phyloP scores from a whole-genome alignment of 345 rosid species.

The Citrus glauca region DNA sequence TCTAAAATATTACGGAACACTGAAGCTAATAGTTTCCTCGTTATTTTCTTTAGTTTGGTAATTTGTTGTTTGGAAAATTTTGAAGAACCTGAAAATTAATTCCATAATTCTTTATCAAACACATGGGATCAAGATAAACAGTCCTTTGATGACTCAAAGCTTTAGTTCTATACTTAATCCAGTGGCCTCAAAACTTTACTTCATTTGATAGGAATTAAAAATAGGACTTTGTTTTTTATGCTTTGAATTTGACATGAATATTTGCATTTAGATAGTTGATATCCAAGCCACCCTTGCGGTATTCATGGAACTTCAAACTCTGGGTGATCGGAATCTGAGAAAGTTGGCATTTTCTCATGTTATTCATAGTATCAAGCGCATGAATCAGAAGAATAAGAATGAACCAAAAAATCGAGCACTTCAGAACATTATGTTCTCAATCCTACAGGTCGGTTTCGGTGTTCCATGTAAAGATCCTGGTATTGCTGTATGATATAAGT shows the following conservation, averaged over 20 bases:
- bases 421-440: constrained; percentile 66
- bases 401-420: constrained; percentile 70
- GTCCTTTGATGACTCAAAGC: too few relatives aligned
- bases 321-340: constrained; percentile 66
- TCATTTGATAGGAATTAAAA: too few relatives aligned
- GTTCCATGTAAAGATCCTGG: not conserved
- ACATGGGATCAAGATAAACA: not conserved
- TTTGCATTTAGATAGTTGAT: constrained; percentile 56
- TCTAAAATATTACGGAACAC: not conserved
- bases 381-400: constrained; percentile 74
- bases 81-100: not conserved
- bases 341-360: constrained; percentile 80
- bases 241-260: constrained; percentile 2
- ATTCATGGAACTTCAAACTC: constrained; percentile 81
- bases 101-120: not conserved
- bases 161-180: not conserved
- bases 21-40: not conserved
- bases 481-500: not conserved
- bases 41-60: not conserved
- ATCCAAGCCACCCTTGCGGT: constrained; percentile 60
- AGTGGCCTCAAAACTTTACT: not conserved
- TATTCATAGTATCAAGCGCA: constrained; percentile 67
- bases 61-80: not conserved
- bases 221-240: not conserved
- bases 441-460: constrained; percentile 53